Evolutionary conservation across 1,284 basidiomycete species (phyloP), one percentile per base, ranked within the genome.

Genomic region (Porodaedalea pini): DNA sequence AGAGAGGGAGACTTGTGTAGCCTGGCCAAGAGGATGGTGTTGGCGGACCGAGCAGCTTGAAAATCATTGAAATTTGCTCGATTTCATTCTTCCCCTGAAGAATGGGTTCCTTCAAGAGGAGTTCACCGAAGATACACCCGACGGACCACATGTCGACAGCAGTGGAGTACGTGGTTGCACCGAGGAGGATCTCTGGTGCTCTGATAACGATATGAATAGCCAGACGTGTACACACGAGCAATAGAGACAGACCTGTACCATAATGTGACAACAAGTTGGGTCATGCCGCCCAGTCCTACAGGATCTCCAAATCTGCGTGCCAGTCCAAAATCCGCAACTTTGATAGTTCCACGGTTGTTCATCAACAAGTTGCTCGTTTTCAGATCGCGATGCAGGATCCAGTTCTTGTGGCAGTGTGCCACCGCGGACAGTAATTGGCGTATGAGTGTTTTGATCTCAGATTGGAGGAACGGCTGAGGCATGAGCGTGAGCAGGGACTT

Each of bases 81-180:
- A 95, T 78, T 71, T 99, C 97, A 47, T 88, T 88, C 68, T 94
- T 90, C n/a, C 95, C 95, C 69, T 94, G 94, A 68, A 99, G 94
- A 11, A 99, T 75, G 0, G 97, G 94, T 69, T 95, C 93, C 62
- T 92, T 93, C 63, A 94, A 78, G 63, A 99, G 83, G 41, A 99
- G 78, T 70, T 99, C 97, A 23, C 91, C 96, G 69, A 99, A 98
- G 65, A 99, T 98, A 76, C 97, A 99, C 3, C 97, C 97, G n/a
- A 99, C 88, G 48, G 94, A 97, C 97, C 97, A 99, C 86, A 99
- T 88, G 71, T 99, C 97, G 64, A 99, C 87, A 1, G 95, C 90
- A 8, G 95, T 98, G 7, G 93, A 92, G 72, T 99, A 99, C 48
- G 90, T 91, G 52, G 86, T 88, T 15, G 90, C 91, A 10, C 96